Base-by-base conservation (phyloP, 116 monocot genomes). In the Phalaenopsis hybrid region DNA sequence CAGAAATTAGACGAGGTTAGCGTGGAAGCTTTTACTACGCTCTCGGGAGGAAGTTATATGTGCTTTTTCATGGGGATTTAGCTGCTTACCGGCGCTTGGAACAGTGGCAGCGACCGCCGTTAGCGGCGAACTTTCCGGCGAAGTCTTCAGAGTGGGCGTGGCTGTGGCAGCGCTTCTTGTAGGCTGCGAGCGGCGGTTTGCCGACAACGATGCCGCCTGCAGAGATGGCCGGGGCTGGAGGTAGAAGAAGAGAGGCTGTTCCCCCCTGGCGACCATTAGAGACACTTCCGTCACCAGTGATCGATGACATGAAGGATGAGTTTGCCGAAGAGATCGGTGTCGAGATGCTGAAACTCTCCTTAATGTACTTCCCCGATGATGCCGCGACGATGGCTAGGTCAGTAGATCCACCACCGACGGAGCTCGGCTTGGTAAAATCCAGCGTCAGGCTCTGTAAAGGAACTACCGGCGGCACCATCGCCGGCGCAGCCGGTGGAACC, bases 241-340 rank as follows among this genome's bases (percentile, higher is more conserved):
- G 68, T 3, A 69, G 57, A 46, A 88, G 78, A 70, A 86, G 31
- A 10, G 87, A 43, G 57, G 91, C 73, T 0, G 50, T 11, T 8
- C 48, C 77, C 0, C 88, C 89, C 44, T 67, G 69, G 63, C 85
- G 86, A 44, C 88, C 89, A 80, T 86, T 89, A 15, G 89, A 79
- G 10, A 92, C 86, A 91, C 92, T 95, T 8, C 87, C 81, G 61
- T 96, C 94, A 50, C 90, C 96, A 55, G 94, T 92, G 84, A 94
- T 76, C 21, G 96, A 89, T 20, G 96, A 96, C 75, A 89, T 21
- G 82, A 89, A 89, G 28, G 96, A 90, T 4, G 89, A 91, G 88
- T 84, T 96, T 31, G 86, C 86, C 8, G 95, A 90, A 9, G 95
- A 92, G 43, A 90, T 80, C 58, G 90, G 87, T 0, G 90, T 70